A percentile compares a stretch with the other conserved stretches of the same genome.
Evolutionary conservation across 2,329 filamentous ascomycete genomes (phyloP).

Genomic region (Fusarium palustre): DNA sequence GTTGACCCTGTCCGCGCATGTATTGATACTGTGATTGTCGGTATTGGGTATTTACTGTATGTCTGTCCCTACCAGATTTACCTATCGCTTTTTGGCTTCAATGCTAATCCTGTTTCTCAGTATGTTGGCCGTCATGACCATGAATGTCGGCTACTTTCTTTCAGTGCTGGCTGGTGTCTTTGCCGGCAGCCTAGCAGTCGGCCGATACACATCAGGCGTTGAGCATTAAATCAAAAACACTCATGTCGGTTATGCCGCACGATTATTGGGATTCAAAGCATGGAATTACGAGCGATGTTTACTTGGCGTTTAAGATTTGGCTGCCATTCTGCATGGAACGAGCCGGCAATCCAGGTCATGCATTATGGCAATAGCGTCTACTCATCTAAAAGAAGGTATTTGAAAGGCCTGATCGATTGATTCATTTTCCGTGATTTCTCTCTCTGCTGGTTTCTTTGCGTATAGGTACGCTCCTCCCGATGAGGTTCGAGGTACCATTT

Average conservation of each 20-base stretch:
- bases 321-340: neutral
- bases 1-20: conserved; percentile 80
- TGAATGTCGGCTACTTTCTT: conserved; percentile 87
- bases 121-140: conserved; percentile 93
- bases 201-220: conserved; percentile 69
- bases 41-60: conserved; percentile 87
- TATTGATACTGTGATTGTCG: conserved; percentile 78
- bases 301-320: conserved; percentile 3
- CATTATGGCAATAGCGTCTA: neutral
- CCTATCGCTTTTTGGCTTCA: neutral
- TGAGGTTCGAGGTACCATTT: conserved; percentile 19
- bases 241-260: neutral
- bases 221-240: conserved; percentile 60
- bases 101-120: conserved; percentile 58
- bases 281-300: neutral
- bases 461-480: neutral
- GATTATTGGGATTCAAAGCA: neutral
- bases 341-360: neutral
- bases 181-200: conserved; percentile 84
- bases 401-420: neutral
- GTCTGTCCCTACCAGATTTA: conserved; percentile 52
- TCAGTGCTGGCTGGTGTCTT: conserved; percentile 85
- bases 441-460: neutral
- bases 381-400: neutral
- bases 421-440: neutral